A percentile compares a stretch with the other conserved stretches of the same genome.
Conservation (phyloP, 2,329 filamentous ascomycete species). For the Penicillium sp. region DNA sequence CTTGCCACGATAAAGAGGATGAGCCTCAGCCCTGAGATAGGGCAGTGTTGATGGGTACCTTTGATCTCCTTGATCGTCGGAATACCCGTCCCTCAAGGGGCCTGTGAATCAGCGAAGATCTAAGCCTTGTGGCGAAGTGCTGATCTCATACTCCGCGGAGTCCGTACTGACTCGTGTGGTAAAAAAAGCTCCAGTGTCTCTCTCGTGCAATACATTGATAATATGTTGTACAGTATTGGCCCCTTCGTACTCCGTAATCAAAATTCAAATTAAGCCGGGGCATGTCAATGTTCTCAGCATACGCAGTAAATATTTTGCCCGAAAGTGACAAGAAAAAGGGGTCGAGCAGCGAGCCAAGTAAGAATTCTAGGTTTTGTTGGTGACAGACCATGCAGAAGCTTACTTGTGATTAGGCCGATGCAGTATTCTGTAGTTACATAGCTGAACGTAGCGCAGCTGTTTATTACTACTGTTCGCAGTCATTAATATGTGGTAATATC, state of each 20-base stretch:
- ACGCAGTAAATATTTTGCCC: neutral
- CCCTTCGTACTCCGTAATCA: neutral
- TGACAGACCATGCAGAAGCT: neutral
- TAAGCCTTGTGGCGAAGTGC: conserved; percentile 1
- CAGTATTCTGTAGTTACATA: too few relatives aligned
- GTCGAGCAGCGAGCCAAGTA: neutral
- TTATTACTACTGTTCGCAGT: too few relatives aligned
- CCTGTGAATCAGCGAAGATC: neutral
- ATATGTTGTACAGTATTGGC: neutral
- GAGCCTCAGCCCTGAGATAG: neutral
- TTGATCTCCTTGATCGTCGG: neutral
- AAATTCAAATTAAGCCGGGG: too few relatives aligned
- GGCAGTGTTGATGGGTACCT: neutral
- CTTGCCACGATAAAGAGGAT: neutral
- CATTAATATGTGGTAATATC: too few relatives aligned
- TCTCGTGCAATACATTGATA: neutral
- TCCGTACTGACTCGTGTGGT: too few relatives aligned
- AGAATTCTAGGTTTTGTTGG: neutral
- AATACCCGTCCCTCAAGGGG: neutral
- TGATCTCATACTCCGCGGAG: neutral
- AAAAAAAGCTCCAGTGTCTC: neutral
- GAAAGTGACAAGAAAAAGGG: neutral
- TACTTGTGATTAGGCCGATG: neutral
- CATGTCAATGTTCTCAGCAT: neutral
- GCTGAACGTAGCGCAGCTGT: too few relatives aligned